Percentiles rank a stretch among this genome's conserved stretches.
These are phyloP conservation scores for Fusarium siculi DNA, from an alignment of 2,329 filamentous ascomycete genomes.

Conservation along the genomic window DNA sequence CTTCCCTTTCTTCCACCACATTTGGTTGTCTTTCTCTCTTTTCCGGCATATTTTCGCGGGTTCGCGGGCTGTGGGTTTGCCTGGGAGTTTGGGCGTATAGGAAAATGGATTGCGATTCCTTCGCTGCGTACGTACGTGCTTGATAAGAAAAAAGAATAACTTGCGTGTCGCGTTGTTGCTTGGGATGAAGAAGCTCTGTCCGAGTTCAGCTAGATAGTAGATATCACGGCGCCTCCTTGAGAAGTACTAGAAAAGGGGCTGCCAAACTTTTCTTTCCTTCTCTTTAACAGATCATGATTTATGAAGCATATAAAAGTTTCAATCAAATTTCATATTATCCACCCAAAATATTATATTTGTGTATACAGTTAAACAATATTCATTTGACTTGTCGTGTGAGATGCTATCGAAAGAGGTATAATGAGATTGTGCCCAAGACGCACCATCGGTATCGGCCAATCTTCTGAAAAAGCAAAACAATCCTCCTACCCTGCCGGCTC, in stretches of 20 bases:
- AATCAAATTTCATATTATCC: conserved; percentile 10
- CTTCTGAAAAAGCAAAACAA: conserved; percentile 26
- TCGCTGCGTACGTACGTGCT: conserved; percentile 25
- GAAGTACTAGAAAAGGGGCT: conserved; percentile 16
- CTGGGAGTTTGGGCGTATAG: conserved; percentile 48
- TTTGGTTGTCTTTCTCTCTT: conserved; percentile 38
- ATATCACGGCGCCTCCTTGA: conserved; percentile 34
- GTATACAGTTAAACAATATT: conserved; percentile 18
- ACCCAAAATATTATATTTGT: neutral
- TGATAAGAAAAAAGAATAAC: conserved; percentile 12
- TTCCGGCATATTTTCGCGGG: conserved; percentile 38
- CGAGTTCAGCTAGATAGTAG: conserved; percentile 37
- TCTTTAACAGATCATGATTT: conserved; percentile 41
- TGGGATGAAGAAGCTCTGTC: conserved; percentile 28
- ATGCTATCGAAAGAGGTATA: conserved; percentile 46
- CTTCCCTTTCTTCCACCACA: conserved; percentile 28
- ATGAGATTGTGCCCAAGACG: conserved; percentile 40
- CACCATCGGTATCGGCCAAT: conserved; percentile 28
- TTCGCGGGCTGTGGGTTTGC: conserved; percentile 40
- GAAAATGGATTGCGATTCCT: conserved; percentile 38
- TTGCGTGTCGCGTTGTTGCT: conserved; percentile 31
- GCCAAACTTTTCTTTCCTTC: conserved; percentile 25
- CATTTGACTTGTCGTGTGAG: conserved; percentile 30
- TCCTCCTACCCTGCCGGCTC: conserved; percentile 17
- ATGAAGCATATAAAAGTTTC: conserved; percentile 32